Evolutionary conservation across 441 rosid genomes (phyloP).

Genomic region (Raphanus hybrid): DNA sequence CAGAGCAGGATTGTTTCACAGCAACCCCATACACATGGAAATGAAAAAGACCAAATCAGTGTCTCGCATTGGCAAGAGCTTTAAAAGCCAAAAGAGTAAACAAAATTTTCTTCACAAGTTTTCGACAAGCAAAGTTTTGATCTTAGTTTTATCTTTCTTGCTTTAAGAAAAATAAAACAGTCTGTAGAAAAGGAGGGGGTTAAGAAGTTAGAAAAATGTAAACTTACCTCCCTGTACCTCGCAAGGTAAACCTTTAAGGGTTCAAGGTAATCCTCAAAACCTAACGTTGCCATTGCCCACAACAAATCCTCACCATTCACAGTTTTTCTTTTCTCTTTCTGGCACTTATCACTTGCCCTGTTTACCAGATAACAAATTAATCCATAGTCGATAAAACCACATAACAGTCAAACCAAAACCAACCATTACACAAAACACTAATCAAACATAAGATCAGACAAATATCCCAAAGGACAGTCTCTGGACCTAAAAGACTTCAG

Average conservation of each 20-base stretch:
- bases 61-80: background rate
- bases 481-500: background rate
- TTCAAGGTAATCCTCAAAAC: conserved; percentile 83
- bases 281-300: conserved; percentile 91
- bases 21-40: conserved; percentile 35
- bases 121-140: background rate
- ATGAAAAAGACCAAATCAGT: conserved; percentile 18
- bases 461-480: background rate
- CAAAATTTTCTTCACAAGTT: background rate
- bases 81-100: background rate
- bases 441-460: conserved; percentile 6
- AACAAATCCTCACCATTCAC: conserved; percentile 86
- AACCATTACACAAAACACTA: background rate
- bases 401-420: background rate
- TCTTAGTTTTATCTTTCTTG: background rate
- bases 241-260: conserved; percentile 74
- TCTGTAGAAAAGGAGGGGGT: background rate
- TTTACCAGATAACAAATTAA: background rate
- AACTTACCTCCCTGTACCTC: conserved; percentile 72
- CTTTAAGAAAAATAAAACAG: background rate
- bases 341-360: conserved; percentile 89
- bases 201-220: conserved; percentile 1
- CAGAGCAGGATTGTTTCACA: conserved; percentile 13
- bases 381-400: background rate
- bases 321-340: conserved; percentile 83